Base-by-base conservation (phyloP, 2,329 filamentous ascomycete species). In the Phaeosphaeriaceae sp. region DNA sequence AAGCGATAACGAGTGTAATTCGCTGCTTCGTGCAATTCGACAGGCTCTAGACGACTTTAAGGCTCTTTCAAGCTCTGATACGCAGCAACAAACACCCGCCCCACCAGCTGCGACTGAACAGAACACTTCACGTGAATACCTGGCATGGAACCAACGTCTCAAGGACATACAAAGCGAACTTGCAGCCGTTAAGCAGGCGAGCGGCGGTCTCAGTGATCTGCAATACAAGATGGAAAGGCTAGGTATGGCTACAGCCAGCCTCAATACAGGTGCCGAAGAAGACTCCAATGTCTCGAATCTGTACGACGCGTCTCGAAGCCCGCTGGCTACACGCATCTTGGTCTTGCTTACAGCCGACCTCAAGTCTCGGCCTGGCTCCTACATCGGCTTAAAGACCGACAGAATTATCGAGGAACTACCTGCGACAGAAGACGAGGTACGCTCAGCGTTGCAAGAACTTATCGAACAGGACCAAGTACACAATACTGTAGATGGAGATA, bases 331-430 rank as follows among this genome's bases (percentile, higher is more conserved):
- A n/a, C 48, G 50, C 0, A 54, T 70, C 15, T 49, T 70, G 7
- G 17, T 22, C 0, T 48, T 67, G 46, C 54, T 70, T 10, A 57
- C 21, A 1, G 9, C 57, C 20, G 66, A 69, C 17, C 25, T 65
- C 0, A 62, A 56, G 11, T 52, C 55, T 2, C 54, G 66, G 17
- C 55, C 56, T 17, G 65, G 62, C 1, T 69, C 67, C 1, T 68
- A 70, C 21, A 62, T 68, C 24, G 67, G 67, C 13, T 53, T 65
- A 25, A 25, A 45, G 1, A 46, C 42, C 4, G 41, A 51, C 0
- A 42, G 54, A 5, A 64, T 70, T 11, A 61, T 63, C 7, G 46
- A 46, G 7, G 54, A 48, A 11, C 24, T 69, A 2, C 21, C 44
- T 2, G 49, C 31, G 31, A 51, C 53, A 1, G 6, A 36, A 7